Evolutionary conservation across 2,329 filamentous ascomycete species (phyloP).

Genomic region (Fusarium sp.): DNA sequence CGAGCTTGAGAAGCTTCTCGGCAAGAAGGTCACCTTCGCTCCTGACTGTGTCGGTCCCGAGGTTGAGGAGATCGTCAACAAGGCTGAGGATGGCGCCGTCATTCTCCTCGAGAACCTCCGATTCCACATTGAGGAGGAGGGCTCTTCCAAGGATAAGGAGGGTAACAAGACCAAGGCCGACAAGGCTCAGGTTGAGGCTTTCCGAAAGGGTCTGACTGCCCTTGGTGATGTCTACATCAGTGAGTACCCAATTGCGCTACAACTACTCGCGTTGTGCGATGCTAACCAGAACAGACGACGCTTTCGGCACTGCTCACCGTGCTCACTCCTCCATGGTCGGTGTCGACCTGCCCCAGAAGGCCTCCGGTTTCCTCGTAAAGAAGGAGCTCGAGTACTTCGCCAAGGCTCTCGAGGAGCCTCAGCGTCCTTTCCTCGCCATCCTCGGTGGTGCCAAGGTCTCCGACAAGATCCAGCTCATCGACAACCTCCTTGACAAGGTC

Average conservation of each 20-base stretch:
- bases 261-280: background rate
- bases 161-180: slow-evolving; percentile 99
- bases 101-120: slow-evolving; percentile 97
- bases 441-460: slow-evolving; percentile 98
- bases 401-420: slow-evolving; percentile 90
- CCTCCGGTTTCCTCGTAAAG: slow-evolving; percentile 98
- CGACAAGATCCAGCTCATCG: slow-evolving; percentile 99
- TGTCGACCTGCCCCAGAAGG: slow-evolving; percentile 94
- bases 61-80: slow-evolving; percentile 89
- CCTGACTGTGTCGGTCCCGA: slow-evolving; percentile 91
- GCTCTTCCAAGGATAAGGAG: slow-evolving; percentile 90
- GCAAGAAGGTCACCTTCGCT: slow-evolving; percentile 86
- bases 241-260: slow-evolving; percentile 60
- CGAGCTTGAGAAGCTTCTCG: slow-evolving; percentile 90
- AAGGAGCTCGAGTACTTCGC: slow-evolving; percentile 99
- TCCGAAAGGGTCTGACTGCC: slow-evolving; percentile 94
- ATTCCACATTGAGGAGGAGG: slow-evolving; percentile 98
- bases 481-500: slow-evolving; percentile 98
- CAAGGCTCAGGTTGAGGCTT: slow-evolving; percentile 89
- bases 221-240: slow-evolving; percentile 97
- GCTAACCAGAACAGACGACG: slow-evolving; percentile 76
- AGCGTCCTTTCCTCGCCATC: slow-evolving; percentile 98
- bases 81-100: slow-evolving; percentile 82
- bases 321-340: slow-evolving; percentile 99
- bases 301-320: slow-evolving; percentile 97